Base-by-base conservation (phyloP, 345 rosid species). In the Combretum micranthum region DNA sequence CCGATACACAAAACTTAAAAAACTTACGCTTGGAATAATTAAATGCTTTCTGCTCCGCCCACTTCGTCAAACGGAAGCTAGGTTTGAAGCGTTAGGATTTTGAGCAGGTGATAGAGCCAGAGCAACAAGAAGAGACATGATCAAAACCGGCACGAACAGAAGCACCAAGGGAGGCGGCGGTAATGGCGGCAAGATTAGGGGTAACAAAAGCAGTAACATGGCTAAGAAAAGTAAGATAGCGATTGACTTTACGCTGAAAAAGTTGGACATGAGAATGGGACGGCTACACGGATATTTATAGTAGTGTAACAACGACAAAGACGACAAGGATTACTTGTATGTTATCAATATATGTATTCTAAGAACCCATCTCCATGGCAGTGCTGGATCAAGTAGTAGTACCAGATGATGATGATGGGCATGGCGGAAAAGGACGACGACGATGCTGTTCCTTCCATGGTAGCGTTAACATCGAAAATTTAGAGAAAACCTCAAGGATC, bases 151-250 rank as follows among this genome's bases (percentile, higher is more conserved):
- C 13, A 73, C 42, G 37, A 58, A 14, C n/a, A 73, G 66, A 45
- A 73, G 64, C 62, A 69, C 20, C 52, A 55, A 26, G 15, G 77
- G 77, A 13, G 77, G 77, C 2, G 77, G 77, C 1, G 77, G 77
- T 39, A 69, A 43, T 4, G 74, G 77, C 1, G 77, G 77, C 58
- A 73, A 23, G 50, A 73, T 32, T 16, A 69, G 65, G 22, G 77
- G 77, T 6, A 73, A 65, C 20, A 69, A 32, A 15, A 73, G 52
- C 15, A 73, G 62, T n/a, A 44, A 44, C 26, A 69, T 13, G 2
- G 71, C 42, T 10, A 73, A 47, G 19, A 73, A 6, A 47, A 65
- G 57, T 55, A 72, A 42, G 20, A 68, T 48, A 47, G 42, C n/a
- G 37, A 67, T 42, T 42, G 65, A 60, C 67, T 45, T 46, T 51